Evolutionary conservation across 1,139 yeast genomes (phyloP).

Genomic region (Lodderomyces beijingensis): DNA sequence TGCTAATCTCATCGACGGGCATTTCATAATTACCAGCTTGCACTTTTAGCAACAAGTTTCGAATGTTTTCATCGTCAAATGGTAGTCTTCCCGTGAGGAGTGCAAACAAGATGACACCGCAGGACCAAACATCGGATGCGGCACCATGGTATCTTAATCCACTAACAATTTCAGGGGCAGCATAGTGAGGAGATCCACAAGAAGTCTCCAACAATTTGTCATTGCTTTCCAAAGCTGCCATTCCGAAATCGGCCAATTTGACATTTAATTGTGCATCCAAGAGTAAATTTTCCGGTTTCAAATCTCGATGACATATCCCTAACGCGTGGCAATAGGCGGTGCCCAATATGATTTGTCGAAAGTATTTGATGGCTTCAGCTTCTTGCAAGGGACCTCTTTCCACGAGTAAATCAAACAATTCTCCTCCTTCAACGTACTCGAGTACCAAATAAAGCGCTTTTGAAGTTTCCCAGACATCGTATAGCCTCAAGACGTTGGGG

Average conservation of each 20-base stretch:
- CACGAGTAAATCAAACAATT: conserved; percentile 68
- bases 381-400: conserved; percentile 81
- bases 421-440: conserved; percentile 84
- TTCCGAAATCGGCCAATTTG: conserved; percentile 81
- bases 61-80: conserved; percentile 75
- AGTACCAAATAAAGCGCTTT: conserved; percentile 68
- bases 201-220: conserved; percentile 71
- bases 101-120: conserved; percentile 79
- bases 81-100: conserved; percentile 75
- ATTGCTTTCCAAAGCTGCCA: conserved; percentile 79
- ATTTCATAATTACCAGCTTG: conserved; percentile 72
- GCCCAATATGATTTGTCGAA: conserved; percentile 70
- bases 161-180: conserved; percentile 81
- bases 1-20: conserved; percentile 55
- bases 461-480: conserved; percentile 83
- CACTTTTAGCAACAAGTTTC: conserved; percentile 64
- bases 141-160: conserved; percentile 78
- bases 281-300: conserved; percentile 73
- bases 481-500: conserved; percentile 69
- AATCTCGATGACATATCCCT: conserved; percentile 77
- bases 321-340: conserved; percentile 81
- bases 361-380: conserved; percentile 66
- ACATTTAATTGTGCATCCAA: conserved; percentile 64
- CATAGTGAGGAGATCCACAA: conserved; percentile 85
- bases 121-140: conserved; percentile 83